Evolutionary conservation across 2,329 filamentous ascomycete genomes (phyloP), one percentile per base, ranked within the genome.

Genomic region (Aspergillus neoniger): DNA sequence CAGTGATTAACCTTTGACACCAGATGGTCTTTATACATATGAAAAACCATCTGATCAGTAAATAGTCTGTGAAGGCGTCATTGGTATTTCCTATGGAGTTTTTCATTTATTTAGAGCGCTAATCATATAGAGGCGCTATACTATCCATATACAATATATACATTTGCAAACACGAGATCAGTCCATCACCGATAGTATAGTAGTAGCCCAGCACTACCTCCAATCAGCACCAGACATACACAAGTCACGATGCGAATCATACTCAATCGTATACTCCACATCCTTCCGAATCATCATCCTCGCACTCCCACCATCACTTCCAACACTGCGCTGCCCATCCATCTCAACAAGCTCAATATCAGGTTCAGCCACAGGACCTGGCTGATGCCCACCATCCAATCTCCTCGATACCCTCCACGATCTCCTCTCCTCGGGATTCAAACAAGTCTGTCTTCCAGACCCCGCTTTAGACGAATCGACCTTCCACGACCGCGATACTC

Each of bases 251-350:
- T 38, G 21, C 43, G 51, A 51, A 47, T 70, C 68, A 63, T 67
- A 73, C 59, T 73, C 66, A 43, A 73, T 62, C 4, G 70, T 67
- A 54, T 72, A 73, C 47, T 67, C 63, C 32, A 75, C 65, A 56
- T 76, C 72, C 59, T 76, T 75, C 50, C 68, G 67, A 48, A 75
- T 75, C 25, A 74, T 70, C 73, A 75, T 73, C 59, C 59, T 67
- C 9, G 64, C 60, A 17, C 53, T 65, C 10, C 60, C 64, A 38
- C 25, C 15, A 28, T 63, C 61, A 56, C 64, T 66, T 14, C 25
- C 58, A 15, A 28, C 21, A 58, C 61, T 58, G 15, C 28, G 51
- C 28, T 44, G 32, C 9, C 61, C 52, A 30, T 12, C 36, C 19
- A 50, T 44, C 14, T 61, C 60, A 25, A 57, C 60, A 47, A 65